Evolutionary conservation across 192 early-diverging fungal genomes (phyloP).

Genomic region (Entomortierella parvispora): DNA sequence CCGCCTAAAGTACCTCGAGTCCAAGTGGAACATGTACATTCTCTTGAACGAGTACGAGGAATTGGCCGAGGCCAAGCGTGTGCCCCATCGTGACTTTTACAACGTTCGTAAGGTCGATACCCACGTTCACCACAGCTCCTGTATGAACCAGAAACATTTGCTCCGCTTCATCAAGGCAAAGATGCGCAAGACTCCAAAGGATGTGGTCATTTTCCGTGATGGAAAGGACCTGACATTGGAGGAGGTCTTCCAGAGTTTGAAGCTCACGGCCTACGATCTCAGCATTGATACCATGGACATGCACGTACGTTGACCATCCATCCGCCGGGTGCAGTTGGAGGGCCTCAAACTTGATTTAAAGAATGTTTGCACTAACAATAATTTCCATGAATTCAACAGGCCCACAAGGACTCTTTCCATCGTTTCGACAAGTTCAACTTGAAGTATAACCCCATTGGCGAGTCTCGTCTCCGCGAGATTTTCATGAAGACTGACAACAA

Average conservation of each 20-base stretch:
- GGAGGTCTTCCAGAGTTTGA: slow-evolving; percentile 91
- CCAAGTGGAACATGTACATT: slow-evolving; percentile 94
- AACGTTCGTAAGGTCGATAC: slow-evolving; percentile 99
- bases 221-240: slow-evolving; percentile 81
- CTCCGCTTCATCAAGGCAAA: slow-evolving; percentile 97
- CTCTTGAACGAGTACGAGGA: slow-evolving; percentile 97
- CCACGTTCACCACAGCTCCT: slow-evolving; percentile 93
- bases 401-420: slow-evolving; percentile 97
- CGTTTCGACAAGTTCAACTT: slow-evolving; percentile 98
- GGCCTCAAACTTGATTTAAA: neutral
- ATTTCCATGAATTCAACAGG: slow-evolving; percentile 50
- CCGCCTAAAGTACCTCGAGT: slow-evolving; percentile 91
- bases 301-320: slow-evolving; percentile 70
- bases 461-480: slow-evolving; percentile 94
- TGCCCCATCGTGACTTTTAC: slow-evolving; percentile 98
- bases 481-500: slow-evolving; percentile 98
- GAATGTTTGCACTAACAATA: too few relatives aligned
- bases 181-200: slow-evolving; percentile 82
- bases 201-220: slow-evolving; percentile 90
- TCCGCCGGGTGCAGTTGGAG: too few relatives aligned
- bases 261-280: slow-evolving; percentile 94
- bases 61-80: slow-evolving; percentile 91
- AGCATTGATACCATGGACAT: slow-evolving; percentile 97
- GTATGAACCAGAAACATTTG: slow-evolving; percentile 99
- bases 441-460: slow-evolving; percentile 97